phyloP scores from a whole-genome alignment of 768 basidiomycete genomes.

The Amanita thiersii region DNA sequence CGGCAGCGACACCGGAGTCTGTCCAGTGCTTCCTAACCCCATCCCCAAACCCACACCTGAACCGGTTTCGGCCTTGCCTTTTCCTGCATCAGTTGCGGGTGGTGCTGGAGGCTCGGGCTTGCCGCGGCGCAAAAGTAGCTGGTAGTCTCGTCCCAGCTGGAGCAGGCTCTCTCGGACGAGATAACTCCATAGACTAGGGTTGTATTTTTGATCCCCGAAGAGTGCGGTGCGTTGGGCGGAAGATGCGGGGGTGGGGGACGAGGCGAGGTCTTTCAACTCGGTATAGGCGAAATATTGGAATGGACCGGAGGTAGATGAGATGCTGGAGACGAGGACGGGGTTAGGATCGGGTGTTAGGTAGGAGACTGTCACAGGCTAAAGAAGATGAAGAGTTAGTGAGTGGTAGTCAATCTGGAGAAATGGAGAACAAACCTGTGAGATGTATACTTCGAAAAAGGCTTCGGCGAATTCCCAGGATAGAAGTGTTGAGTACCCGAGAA shows the following conservation, averaged over 20 bases:
- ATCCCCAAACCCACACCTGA: too few species aligned
- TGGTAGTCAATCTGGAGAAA: neutral
- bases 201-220: conserved; percentile 63
- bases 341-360: conserved; percentile 40
- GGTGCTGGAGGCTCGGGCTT: conserved; percentile 21
- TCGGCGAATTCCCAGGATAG: conserved; percentile 60
- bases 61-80: conserved; percentile 9
- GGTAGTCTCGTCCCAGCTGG: conserved; percentile 62
- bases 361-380: conserved; percentile 42
- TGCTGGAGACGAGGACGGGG: conserved; percentile 51
- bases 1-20: conserved; percentile 9
- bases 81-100: conserved; percentile 11
- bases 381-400: conserved; percentile 3
- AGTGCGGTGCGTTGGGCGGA: conserved; percentile 41
- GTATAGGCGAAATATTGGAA: conserved; percentile 62
- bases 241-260: conserved; percentile 31
- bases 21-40: too few species aligned
- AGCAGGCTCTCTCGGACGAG: conserved; percentile 53
- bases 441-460: conserved; percentile 47
- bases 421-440: conserved; percentile 40
- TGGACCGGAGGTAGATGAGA: conserved; percentile 36
- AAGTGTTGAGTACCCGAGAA: conserved; percentile 42
- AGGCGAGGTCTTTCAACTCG: conserved; percentile 48
- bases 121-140: conserved; percentile 54
- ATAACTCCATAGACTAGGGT: conserved; percentile 54